Conservation (phyloP, 2,329 filamentous ascomycete genomes). For the Colletotrichum higginsianum region DNA sequence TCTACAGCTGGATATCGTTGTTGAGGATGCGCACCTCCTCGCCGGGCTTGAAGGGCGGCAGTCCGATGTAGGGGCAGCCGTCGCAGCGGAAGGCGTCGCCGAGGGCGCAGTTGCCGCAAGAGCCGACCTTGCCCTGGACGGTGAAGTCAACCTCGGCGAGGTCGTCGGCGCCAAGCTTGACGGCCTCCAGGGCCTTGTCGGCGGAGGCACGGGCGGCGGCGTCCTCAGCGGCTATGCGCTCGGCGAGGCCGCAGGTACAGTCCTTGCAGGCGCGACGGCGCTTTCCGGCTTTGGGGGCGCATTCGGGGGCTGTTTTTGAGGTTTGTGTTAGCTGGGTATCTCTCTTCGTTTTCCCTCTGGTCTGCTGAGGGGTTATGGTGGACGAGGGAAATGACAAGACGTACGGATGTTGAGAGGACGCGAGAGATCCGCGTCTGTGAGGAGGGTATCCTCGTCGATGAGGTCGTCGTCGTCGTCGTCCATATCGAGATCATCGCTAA, state of each 20-base stretch:
- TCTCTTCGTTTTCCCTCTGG: neutral
- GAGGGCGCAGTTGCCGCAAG: conserved; percentile 93
- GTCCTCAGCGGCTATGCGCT: conserved; percentile 71
- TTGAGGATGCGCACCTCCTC: conserved; percentile 93
- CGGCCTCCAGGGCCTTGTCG: conserved; percentile 73
- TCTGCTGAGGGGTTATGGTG: conserved; percentile 15
- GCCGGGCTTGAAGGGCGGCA: conserved; percentile 96
- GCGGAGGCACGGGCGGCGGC: conserved; percentile 76
- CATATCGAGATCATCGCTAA: conserved; percentile 67
- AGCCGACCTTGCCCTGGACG: conserved; percentile 95
- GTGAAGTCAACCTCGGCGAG: conserved; percentile 95
- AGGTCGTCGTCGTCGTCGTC: conserved; percentile 85
- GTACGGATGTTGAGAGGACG: conserved; percentile 85
- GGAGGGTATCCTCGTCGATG: conserved; percentile 90
- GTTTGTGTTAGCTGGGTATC: conserved; percentile 46
- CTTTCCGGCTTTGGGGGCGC: conserved; percentile 88
- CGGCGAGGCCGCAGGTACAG: conserved; percentile 93
- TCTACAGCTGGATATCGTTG: conserved; percentile 85
- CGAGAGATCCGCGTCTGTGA: conserved; percentile 88
- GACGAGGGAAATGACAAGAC: conserved; percentile 54
- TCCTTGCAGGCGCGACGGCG: conserved; percentile 85
- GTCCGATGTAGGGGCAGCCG: conserved; percentile 84
- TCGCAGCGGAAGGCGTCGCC: conserved; percentile 90
- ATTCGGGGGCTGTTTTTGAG: conserved; percentile 77
- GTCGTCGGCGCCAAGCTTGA: conserved; percentile 82